These are phyloP conservation scores for Corymbia calophylla DNA, from an alignment of 441 rosid genomes.

Conservation along the genomic window DNA sequence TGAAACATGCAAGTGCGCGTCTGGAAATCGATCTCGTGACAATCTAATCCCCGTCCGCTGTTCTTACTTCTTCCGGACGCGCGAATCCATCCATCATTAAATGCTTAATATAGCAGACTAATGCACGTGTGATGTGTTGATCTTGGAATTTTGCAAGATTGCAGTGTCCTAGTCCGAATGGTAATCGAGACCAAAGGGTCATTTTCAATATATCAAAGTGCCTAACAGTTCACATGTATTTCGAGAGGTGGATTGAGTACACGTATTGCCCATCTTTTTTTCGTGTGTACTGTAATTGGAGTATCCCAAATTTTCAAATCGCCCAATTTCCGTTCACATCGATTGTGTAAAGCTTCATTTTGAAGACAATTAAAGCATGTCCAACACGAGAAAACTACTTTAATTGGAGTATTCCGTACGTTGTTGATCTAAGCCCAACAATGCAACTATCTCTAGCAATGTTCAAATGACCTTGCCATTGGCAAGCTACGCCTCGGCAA, in stretches of 20 bases:
- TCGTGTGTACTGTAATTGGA: background rate
- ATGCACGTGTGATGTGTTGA: background rate
- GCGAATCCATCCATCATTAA: background rate
- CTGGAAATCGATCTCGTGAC: background rate
- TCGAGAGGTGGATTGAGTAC: background rate
- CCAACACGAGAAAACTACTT: background rate
- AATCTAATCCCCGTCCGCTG: background rate
- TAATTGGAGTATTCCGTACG: background rate
- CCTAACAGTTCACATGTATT: background rate
- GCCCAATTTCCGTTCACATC: background rate
- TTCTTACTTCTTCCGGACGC: background rate
- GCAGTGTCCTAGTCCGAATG: background rate
- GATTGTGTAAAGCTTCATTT: background rate
- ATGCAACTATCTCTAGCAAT: background rate
- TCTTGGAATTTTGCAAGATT: background rate
- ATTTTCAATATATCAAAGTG: background rate
- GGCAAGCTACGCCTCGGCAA: background rate
- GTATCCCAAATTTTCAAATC: background rate
- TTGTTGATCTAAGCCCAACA: background rate
- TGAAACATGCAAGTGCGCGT: background rate
- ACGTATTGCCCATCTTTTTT: background rate
- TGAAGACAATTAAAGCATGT: background rate
- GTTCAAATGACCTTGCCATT: background rate
- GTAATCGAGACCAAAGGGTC: background rate
- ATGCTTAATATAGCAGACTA: background rate